These are phyloP conservation scores for Bathelium albidoporum DNA, from an alignment of 495 filamentous ascomycete species.

Conservation along the genomic window DNA sequence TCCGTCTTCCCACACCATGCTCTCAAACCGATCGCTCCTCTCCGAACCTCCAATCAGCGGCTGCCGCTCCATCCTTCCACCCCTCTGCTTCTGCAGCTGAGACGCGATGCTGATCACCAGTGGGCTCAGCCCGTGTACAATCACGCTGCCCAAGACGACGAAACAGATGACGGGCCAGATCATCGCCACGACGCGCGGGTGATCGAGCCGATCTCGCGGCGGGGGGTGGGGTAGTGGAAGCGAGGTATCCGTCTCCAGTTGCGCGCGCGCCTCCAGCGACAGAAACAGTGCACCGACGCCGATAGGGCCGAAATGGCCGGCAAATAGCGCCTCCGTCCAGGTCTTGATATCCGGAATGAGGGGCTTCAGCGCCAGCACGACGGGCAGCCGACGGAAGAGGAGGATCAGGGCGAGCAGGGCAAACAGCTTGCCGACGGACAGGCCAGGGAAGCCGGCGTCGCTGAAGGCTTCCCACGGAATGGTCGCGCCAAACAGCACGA, in stretches of 20 bases:
- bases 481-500: slow-evolving; percentile 41
- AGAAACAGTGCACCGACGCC: slow-evolving; percentile 43
- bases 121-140: slow-evolving; percentile 40
- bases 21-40: slow-evolving; percentile 33
- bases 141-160: slow-evolving; percentile 37
- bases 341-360: slow-evolving; percentile 38
- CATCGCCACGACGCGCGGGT: slow-evolving; percentile 21
- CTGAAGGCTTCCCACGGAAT: slow-evolving; percentile 38
- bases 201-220: neutral
- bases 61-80: slow-evolving; percentile 26
- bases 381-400: slow-evolving; percentile 38
- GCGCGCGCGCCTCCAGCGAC: slow-evolving; percentile 39
- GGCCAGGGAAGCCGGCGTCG: slow-evolving; percentile 21
- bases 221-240: slow-evolving; percentile 31
- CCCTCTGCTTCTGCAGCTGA: slow-evolving; percentile 32
- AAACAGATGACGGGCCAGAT: slow-evolving; percentile 43
- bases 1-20: slow-evolving; percentile 37
- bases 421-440: slow-evolving; percentile 32
- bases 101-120: slow-evolving; percentile 33
- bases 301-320: slow-evolving; percentile 45
- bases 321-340: slow-evolving; percentile 40
- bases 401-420: slow-evolving; percentile 36
- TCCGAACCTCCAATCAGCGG: slow-evolving; percentile 27
- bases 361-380: slow-evolving; percentile 34
- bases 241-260: slow-evolving; percentile 35